Percentiles rank a stretch among this genome's conserved stretches.
phyloP scores from a whole-genome alignment of 345 rosid species.

The Luvunga scandens region DNA sequence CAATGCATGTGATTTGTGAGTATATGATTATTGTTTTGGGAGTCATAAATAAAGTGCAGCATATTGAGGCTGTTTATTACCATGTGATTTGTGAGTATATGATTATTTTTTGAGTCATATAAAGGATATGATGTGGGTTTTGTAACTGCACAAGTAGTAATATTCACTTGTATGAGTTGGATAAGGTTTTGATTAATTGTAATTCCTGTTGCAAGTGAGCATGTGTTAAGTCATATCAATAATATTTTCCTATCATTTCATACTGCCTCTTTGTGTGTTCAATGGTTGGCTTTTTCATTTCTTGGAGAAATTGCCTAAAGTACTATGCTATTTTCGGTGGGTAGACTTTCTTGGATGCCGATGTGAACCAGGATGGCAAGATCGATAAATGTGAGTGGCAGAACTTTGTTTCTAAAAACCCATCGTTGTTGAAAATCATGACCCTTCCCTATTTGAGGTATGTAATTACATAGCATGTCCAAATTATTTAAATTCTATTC shows the following conservation, averaged over 20 bases:
- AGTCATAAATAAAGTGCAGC: too few species aligned
- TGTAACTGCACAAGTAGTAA: not conserved
- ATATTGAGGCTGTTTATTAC: too few species aligned
- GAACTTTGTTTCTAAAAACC: conserved; percentile 76
- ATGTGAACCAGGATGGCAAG: conserved; percentile 78
- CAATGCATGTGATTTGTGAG: not conserved
- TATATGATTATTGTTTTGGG: not conserved
- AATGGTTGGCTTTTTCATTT: not conserved
- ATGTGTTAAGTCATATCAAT: not conserved
- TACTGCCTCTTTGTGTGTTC: not conserved
- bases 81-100: not conserved
- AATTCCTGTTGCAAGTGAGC: not conserved
- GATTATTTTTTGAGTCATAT: not conserved
- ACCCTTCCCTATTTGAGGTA: conserved; percentile 94
- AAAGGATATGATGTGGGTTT: not conserved
- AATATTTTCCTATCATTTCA: not conserved
- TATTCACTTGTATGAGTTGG: not conserved
- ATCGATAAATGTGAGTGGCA: conserved; percentile 86
- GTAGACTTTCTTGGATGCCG: conserved; percentile 94
- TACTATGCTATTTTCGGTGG: not conserved
- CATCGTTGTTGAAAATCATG: conserved; percentile 89
- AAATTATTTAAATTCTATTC: not conserved
- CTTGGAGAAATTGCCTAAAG: not conserved
- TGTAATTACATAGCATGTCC: not conserved
- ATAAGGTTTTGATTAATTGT: not conserved